These are phyloP conservation scores for Infundibulicybe gibba DNA, from an alignment of 768 basidiomycete species.

Conservation along the genomic window DNA sequence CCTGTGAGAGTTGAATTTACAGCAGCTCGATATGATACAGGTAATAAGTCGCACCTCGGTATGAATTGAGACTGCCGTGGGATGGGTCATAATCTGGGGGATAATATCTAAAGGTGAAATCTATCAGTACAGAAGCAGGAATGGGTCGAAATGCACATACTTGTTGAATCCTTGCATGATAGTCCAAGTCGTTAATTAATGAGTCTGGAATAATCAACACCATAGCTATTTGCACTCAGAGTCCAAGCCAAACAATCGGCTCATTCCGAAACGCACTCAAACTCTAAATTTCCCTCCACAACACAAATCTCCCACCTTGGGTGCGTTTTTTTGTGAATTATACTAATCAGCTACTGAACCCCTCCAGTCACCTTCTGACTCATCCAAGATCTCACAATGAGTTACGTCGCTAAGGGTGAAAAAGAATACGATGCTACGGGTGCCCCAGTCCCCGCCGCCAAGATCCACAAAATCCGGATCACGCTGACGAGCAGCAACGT, in stretches of 20 bases:
- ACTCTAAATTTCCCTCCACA: no score
- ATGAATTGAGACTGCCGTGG: constrained; percentile 69
- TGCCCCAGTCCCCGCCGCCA: constrained; percentile 78
- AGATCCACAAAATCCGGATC: constrained; percentile 99
- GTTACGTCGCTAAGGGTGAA: constrained; percentile 98
- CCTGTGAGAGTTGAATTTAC: constrained; percentile 37
- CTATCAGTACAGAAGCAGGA: background rate
- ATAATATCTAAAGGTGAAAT: constrained; percentile 36
- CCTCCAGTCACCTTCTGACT: constrained; percentile 79
- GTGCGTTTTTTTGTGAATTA: no score
- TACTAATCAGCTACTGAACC: background rate
- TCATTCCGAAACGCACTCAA: no score
- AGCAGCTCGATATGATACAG: constrained; percentile 4
- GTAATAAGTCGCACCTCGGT: constrained; percentile 44
- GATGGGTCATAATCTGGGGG: constrained; percentile 49
- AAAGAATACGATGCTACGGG: constrained; percentile 97
- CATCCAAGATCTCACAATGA: constrained; percentile 62
- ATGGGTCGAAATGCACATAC: constrained; percentile 14
- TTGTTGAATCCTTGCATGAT: constrained; percentile 49
- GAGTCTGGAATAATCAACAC: no score
- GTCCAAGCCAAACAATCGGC: no score
- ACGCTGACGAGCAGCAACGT: constrained; percentile 98
- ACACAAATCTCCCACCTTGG: no score
- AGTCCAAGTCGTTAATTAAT: background rate
- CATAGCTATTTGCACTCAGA: no score